Base-by-base conservation (phyloP, 116 monocot species). In the Cymodocea nodosa region DNA sequence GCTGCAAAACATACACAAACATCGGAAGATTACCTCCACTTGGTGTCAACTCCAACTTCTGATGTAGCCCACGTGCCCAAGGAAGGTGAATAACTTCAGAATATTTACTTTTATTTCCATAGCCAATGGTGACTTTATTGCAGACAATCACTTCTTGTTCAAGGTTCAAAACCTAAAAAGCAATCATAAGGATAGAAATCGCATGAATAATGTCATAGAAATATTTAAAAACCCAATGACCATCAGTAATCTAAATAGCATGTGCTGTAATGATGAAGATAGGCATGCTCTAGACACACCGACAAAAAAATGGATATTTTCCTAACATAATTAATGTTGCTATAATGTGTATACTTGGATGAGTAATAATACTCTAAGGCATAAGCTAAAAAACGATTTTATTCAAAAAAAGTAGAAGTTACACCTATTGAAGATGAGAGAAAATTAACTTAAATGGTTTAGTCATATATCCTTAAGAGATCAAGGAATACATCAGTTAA, bases 21-120 rank as follows among this genome's bases (percentile, higher is more conserved):
- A 40, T 20, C 5, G n/a, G 4, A 20, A n/a, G 83, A 63, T 53
- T 64, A 91, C 97, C 97, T 87, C 97, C 97, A 64, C 19, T 59
- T 76, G 82, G 87, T 68, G 62, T 87, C 52, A 91, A 60, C 49
- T 83, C 63, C 56, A 84, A 52, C 76, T 85, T 83, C 60, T 97
- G 97, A 66, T 75, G 65, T 69, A 85, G 63, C 53, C 85, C 88
- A 84, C 85, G 83, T 68, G 70, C 78, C 91, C 97, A 97, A 76
- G 97, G 97, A 68, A 97, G 82, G 53, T 23, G 75, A 70, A 90
- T 78, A 37, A 66, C 71, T 51, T 78, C 50, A 9, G 65, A 56
- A 55, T 61, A 51, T 19, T 63, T 74, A 62, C 76, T 65, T 51
- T 66, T 56, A 54, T 76, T 70, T 15, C 54, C 74, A 25, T 76